A percentile compares a stretch with the other conserved stretches of the same genome.
Evolutionary conservation across 305 asterid genomes (phyloP).

Genomic region (Fraxinus greggii): DNA sequence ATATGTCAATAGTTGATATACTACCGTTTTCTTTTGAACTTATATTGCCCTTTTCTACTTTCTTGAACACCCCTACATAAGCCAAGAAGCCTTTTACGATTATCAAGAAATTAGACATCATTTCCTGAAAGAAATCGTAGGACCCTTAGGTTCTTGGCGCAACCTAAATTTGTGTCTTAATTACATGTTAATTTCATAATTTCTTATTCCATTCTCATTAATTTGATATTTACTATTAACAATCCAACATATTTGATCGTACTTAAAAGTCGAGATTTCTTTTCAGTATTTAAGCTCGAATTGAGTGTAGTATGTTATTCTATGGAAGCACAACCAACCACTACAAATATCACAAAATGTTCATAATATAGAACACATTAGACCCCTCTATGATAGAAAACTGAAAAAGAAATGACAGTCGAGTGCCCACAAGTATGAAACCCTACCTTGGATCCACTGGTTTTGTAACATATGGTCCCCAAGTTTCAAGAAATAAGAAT

Average conservation of each 20-base stretch:
- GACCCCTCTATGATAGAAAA: not conserved
- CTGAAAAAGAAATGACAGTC: not conserved
- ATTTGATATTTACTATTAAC: not conserved
- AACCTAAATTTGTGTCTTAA: not conserved
- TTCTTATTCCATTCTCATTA: not conserved
- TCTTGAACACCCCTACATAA: not conserved
- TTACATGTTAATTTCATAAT: not conserved
- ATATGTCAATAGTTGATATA: not conserved
- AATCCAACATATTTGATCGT: not conserved
- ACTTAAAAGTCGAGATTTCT: not conserved
- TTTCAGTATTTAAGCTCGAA: not conserved
- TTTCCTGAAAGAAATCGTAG: not conserved
- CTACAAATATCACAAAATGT: too few relatives aligned
- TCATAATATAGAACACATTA: not conserved
- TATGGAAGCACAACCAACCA: too few relatives aligned
- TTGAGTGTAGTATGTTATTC: not conserved
- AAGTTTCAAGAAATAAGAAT: slow-evolving; percentile 20
- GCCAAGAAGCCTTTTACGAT: not conserved
- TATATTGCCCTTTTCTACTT: not conserved
- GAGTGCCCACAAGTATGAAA: not conserved
- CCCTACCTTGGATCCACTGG: slow-evolving; percentile 31
- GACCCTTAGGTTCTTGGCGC: not conserved
- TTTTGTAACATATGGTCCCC: slow-evolving; percentile 38
- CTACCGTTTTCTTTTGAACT: not conserved
- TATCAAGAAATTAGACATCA: not conserved